Conservation (phyloP, 495 filamentous ascomycete species). For the Penicillium paradoxum region DNA sequence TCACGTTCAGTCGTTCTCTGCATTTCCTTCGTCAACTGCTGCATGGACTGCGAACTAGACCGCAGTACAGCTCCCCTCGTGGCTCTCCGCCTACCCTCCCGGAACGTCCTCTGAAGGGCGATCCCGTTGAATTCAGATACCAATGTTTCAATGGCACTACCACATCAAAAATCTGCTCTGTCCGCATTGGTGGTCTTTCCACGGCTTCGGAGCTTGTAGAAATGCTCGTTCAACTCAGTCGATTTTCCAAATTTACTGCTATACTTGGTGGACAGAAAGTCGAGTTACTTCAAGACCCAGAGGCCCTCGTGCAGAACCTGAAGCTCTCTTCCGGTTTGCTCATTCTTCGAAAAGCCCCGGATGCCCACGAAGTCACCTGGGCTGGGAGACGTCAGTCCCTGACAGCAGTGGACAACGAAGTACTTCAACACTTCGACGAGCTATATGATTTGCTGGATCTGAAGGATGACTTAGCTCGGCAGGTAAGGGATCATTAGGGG, state of each 20-base stretch:
- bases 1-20: slow-evolving; percentile 62
- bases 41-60: slow-evolving; percentile 47
- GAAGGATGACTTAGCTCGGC: slow-evolving; percentile 64
- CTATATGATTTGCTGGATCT: slow-evolving; percentile 77
- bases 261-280: slow-evolving; percentile 49
- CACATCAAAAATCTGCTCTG: slow-evolving; percentile 50
- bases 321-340: slow-evolving; percentile 57
- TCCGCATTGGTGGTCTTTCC: slow-evolving; percentile 63
- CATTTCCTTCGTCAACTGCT: slow-evolving; percentile 54
- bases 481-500: slow-evolving; percentile 39
- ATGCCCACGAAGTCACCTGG: slow-evolving; percentile 29
- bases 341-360: slow-evolving; percentile 45
- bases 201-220: slow-evolving; percentile 63
- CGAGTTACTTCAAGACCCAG: slow-evolving; percentile 38
- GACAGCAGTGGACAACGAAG: slow-evolving; percentile 61
- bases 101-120: slow-evolving; percentile 46
- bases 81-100: slow-evolving; percentile 35
- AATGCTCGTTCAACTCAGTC: slow-evolving; percentile 58
- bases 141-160: slow-evolving; percentile 62
- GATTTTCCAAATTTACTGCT: slow-evolving; percentile 61
- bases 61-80: slow-evolving; percentile 48
- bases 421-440: slow-evolving; percentile 80
- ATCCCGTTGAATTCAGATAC: slow-evolving; percentile 62
- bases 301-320: slow-evolving; percentile 36
- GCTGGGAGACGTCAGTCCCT: slow-evolving; percentile 30